Percentiles rank a stretch among this genome's conserved stretches.
phyloP scores from a whole-genome alignment of 2,329 filamentous ascomycete species.

The Cladosporium sp. region DNA sequence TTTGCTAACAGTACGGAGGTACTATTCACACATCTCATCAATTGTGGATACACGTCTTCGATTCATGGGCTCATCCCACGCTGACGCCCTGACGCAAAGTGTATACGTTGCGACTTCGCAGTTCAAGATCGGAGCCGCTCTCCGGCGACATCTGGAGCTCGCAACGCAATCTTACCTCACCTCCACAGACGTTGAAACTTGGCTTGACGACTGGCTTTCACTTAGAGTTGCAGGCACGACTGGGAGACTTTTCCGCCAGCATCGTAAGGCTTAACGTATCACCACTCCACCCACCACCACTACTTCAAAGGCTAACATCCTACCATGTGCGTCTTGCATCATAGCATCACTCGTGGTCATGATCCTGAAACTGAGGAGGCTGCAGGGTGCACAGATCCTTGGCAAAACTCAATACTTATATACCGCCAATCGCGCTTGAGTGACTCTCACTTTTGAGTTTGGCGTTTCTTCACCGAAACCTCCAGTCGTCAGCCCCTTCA shows the following conservation, averaged over 20 bases:
- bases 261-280: neutral
- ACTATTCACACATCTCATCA: too few relatives aligned
- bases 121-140: too few relatives aligned
- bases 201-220: neutral
- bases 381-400: conserved; percentile 6
- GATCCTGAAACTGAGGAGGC: neutral
- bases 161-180: neutral
- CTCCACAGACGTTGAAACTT: neutral
- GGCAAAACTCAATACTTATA: neutral
- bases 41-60: neutral
- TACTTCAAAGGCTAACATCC: neutral
- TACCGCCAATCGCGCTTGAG: conserved; percentile 6
- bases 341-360: neutral
- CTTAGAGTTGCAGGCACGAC: neutral
- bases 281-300: neutral
- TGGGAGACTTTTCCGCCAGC: neutral
- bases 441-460: neutral
- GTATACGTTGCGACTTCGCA: neutral
- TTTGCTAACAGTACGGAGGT: too few relatives aligned
- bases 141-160: too few relatives aligned
- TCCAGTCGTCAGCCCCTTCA: neutral
- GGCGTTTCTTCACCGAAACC: neutral
- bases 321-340: neutral
- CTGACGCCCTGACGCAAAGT: neutral
- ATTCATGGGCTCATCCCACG: neutral